These are phyloP conservation scores for Monilinia fructigena DNA, from an alignment of 2,329 filamentous ascomycete genomes.

Conservation along the genomic window DNA sequence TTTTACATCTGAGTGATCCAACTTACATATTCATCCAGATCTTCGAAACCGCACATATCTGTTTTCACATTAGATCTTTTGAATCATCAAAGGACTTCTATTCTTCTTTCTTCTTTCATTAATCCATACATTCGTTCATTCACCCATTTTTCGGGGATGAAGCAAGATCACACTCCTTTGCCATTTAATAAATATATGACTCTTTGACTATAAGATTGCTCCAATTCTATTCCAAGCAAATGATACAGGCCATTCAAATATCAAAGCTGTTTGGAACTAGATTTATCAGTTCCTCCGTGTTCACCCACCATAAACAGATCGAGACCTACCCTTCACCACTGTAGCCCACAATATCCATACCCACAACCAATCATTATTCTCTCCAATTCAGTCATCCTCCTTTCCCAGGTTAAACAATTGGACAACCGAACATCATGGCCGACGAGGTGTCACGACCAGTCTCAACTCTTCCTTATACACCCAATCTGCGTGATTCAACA, in stretches of 20 bases:
- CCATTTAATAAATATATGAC: background rate
- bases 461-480: constrained; percentile 19
- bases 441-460: constrained; percentile 8
- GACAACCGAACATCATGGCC: constrained; percentile 18
- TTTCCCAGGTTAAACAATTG: background rate
- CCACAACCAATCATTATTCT: background rate
- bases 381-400: background rate
- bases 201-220: constrained; percentile 10
- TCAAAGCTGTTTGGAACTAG: background rate
- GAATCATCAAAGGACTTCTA: too few species aligned
- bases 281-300: constrained; percentile 7
- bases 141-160: too few species aligned
- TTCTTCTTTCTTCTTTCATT: background rate
- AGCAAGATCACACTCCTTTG: background rate
- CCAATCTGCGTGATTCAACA: background rate
- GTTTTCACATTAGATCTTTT: too few species aligned
- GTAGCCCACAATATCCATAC: constrained; percentile 1
- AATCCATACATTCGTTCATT: background rate
- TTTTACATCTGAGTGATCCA: background rate
- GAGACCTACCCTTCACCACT: background rate
- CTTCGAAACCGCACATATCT: too few species aligned
- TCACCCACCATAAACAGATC: constrained; percentile 7
- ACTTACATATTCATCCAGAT: background rate
- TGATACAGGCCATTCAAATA: background rate
- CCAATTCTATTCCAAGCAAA: background rate